These are phyloP conservation scores for Fomitopsis betulina DNA, from an alignment of 1,284 basidiomycete species.

Conservation along the genomic window DNA sequence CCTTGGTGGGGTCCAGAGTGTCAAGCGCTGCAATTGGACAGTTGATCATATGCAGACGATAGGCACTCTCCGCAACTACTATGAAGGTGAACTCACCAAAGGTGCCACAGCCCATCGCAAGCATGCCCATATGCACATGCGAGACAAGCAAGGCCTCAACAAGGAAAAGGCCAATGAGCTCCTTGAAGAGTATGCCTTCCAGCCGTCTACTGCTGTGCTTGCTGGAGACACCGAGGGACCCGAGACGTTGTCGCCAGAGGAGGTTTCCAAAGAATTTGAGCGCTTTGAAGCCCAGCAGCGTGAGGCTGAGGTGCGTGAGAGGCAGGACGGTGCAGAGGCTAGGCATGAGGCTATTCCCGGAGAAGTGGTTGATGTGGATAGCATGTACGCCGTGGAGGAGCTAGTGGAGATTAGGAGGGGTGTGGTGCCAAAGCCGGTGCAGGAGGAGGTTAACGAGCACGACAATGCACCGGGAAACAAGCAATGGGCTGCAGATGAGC, in stretches of 20 bases:
- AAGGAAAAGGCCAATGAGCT: constrained; percentile 1
- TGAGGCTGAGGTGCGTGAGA: no score
- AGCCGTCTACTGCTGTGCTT: no score
- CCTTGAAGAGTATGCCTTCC: neutral
- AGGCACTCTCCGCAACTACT: constrained; percentile 12
- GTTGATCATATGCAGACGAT: constrained; percentile 15
- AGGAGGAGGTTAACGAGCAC: no score
- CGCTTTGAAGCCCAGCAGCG: no score
- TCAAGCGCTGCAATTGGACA: constrained; percentile 6
- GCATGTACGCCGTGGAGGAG: constrained; percentile 1
- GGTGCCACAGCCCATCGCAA: constrained; percentile 9
- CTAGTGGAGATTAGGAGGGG: no score
- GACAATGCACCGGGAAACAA: neutral
- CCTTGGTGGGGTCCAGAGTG: constrained; percentile 21
- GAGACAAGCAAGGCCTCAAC: constrained; percentile 11
- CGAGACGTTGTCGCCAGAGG: no score
- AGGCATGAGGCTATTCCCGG: no score
- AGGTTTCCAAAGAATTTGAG: no score
- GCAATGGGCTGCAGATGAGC: neutral
- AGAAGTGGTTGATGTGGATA: neutral
- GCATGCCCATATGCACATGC: constrained; percentile 22
- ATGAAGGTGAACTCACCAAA: constrained; percentile 8
- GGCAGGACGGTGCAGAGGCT: no score
- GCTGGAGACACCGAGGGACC: no score
- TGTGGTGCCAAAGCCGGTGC: no score